These are phyloP conservation scores for Akanthomyces muscarius DNA, from an alignment of 2,329 filamentous ascomycete species.

Conservation along the genomic window DNA sequence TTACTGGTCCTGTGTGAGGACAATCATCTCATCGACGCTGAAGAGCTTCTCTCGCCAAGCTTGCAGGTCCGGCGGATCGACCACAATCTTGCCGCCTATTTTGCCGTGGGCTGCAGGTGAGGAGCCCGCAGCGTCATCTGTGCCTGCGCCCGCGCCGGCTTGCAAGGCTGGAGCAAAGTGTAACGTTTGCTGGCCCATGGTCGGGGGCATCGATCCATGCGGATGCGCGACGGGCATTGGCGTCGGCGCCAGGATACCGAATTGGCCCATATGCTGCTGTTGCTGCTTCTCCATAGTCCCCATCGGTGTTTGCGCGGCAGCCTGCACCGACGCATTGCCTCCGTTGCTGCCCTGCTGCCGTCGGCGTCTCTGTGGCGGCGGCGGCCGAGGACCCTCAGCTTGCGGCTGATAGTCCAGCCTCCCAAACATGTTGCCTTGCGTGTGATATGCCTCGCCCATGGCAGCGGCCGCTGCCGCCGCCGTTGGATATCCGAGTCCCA, in stretches of 20 bases:
- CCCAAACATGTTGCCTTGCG: conserved; percentile 10
- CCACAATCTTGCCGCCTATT: conserved; percentile 52
- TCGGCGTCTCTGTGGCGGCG: conserved; percentile 6
- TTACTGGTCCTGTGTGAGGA: conserved; percentile 70
- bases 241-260: conserved; percentile 42
- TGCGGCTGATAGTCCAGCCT: conserved; percentile 14
- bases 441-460: conserved; percentile 10
- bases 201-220: neutral
- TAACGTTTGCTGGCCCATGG: conserved; percentile 10
- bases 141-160: conserved; percentile 16
- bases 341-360: conserved; percentile 13
- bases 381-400: neutral
- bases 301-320: conserved; percentile 22
- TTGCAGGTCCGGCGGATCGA: conserved; percentile 63
- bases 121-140: neutral
- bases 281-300: conserved; percentile 1
- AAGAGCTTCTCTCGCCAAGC: conserved; percentile 71
- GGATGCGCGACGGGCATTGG: conserved; percentile 19
- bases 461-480: conserved; percentile 1
- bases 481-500: conserved; percentile 1
- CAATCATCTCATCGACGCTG: conserved; percentile 68
- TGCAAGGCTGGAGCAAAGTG: neutral
- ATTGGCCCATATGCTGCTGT: conserved; percentile 33
- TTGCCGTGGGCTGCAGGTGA: conserved; percentile 37
- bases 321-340: conserved; percentile 18